Evolutionary conservation across 257 asterid genomes (phyloP).

Genomic region (Anisodus acutangulus): DNA sequence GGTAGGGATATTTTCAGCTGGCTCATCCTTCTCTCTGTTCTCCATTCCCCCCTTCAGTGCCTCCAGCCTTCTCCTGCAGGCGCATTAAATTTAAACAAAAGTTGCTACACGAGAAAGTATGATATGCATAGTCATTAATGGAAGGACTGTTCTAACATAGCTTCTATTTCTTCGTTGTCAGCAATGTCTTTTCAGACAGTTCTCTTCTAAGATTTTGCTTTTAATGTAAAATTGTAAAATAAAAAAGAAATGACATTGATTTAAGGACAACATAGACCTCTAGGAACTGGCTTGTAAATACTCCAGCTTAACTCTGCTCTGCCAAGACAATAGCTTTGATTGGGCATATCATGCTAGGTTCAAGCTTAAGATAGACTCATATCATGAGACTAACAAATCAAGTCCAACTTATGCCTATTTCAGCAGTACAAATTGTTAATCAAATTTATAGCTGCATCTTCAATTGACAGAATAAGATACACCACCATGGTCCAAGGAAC

Average conservation of each 20-base stretch:
- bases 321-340: neutral
- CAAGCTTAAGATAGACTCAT: neutral
- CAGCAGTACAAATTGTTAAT: neutral
- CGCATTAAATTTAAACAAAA: neutral
- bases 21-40: constrained; percentile 55
- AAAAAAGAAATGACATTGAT: neutral
- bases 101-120: neutral
- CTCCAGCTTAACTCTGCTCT: neutral
- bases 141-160: neutral
- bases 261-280: neutral
- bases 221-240: neutral
- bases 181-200: neutral
- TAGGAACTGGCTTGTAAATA: neutral
- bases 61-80: constrained; percentile 66
- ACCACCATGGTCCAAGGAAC: neutral
- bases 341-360: neutral
- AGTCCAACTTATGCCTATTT: neutral
- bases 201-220: neutral
- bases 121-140: neutral
- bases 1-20: constrained; percentile 39
- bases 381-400: neutral
- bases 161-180: neutral
- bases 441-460: neutral
- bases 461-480: neutral
- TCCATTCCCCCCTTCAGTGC: constrained; percentile 83